These are phyloP conservation scores for Sparassis latifolia DNA, from an alignment of 1,284 basidiomycete species.

Conservation along the genomic window DNA sequence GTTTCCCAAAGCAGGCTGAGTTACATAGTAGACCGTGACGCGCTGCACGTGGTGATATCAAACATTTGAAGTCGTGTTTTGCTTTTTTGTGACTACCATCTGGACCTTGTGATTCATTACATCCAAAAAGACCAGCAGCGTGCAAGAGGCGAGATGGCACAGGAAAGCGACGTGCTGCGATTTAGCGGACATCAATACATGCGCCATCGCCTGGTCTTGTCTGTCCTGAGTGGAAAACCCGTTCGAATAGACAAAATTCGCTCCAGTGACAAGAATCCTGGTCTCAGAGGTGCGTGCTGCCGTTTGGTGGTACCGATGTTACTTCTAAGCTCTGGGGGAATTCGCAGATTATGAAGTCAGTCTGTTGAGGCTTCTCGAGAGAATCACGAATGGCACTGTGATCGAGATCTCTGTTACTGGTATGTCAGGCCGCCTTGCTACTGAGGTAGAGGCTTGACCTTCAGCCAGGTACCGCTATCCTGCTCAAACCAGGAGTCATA, in stretches of 20 bases:
- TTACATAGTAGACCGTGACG: no score
- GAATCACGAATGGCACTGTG: constrained; percentile 89
- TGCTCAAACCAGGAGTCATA: constrained; percentile 91
- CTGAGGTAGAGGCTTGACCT: background rate
- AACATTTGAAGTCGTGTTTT: no score
- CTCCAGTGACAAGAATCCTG: constrained; percentile 89
- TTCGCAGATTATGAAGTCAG: constrained; percentile 86
- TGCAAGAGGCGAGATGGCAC: constrained; percentile 29
- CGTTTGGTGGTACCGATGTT: constrained; percentile 6
- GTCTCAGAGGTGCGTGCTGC: constrained; percentile 62
- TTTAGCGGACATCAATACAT: constrained; percentile 83
- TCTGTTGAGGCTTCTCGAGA: constrained; percentile 84
- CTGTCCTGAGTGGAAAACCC: constrained; percentile 82
- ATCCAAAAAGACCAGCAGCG: background rate
- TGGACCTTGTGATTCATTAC: no score
- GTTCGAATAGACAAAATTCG: constrained; percentile 89
- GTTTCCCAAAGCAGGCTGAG: no score
- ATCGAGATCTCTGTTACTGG: constrained; percentile 97
- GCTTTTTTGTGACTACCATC: no score
- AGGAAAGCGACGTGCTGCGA: constrained; percentile 36
- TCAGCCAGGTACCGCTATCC: constrained; percentile 73
- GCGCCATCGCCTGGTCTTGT: constrained; percentile 81
- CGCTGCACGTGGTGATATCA: no score
- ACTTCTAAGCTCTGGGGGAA: background rate
- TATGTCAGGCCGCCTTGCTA: constrained; percentile 20